phyloP scores from a whole-genome alignment of 2,329 filamentous ascomycete genomes.

The Neonectria faginata region DNA sequence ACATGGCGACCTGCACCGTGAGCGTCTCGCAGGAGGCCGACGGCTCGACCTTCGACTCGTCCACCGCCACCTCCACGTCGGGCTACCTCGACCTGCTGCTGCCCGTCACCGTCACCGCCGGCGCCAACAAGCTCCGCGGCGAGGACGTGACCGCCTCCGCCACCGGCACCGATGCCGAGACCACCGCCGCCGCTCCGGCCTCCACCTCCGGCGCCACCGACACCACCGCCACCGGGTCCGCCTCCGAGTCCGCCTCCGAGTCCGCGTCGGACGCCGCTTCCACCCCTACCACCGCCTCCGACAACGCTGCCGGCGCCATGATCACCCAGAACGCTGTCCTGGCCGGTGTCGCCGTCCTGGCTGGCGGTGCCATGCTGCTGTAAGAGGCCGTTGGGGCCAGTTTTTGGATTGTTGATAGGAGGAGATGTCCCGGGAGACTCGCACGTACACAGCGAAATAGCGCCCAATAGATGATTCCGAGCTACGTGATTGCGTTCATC shows the following conservation, averaged over 20 bases:
- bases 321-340: conserved; percentile 51
- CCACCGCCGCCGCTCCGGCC: conserved; percentile 33
- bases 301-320: conserved; percentile 49
- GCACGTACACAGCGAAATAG: conserved; percentile 8
- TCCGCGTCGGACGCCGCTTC: conserved; percentile 27
- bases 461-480: conserved; percentile 26
- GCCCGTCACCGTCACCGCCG: conserved; percentile 54
- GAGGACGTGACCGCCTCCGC: conserved; percentile 17
- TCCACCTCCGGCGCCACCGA: conserved; percentile 35
- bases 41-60: conserved; percentile 8
- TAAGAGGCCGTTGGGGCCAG: conserved; percentile 33
- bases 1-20: conserved; percentile 41
- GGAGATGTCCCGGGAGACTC: conserved; percentile 3
- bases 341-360: conserved; percentile 50
- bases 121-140: conserved; percentile 50
- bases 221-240: conserved; percentile 23
- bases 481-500: conserved; percentile 7
- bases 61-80: conserved; percentile 19
- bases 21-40: conserved; percentile 13
- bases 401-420: conserved; percentile 1
- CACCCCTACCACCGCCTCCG: conserved; percentile 32
- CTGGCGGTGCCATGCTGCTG: conserved; percentile 52
- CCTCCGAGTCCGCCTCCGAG: conserved; percentile 16
- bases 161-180: conserved; percentile 11
- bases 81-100: conserved; percentile 38